phyloP scores from a whole-genome alignment of 352 stramenopile genomes.

The Phytophthora rubi region DNA sequence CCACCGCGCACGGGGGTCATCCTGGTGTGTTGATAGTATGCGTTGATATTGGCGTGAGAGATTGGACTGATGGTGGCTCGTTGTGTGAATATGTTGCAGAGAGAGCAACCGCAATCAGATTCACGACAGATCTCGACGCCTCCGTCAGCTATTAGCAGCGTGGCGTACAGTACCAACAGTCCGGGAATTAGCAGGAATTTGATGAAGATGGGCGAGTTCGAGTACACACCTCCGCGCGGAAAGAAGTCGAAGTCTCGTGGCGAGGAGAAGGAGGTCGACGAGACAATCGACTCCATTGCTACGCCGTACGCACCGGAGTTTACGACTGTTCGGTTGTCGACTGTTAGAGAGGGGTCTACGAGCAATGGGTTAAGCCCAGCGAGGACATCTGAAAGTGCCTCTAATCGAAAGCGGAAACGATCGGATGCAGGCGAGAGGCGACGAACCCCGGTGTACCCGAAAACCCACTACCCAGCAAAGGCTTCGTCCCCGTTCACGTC shows the following conservation, averaged over 20 bases:
- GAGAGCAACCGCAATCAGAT: constrained; percentile 22
- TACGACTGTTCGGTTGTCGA: constrained; percentile 50
- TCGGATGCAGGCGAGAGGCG: constrained; percentile 29
- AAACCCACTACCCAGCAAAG: constrained; percentile 52
- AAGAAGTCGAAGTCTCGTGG: constrained; percentile 28
- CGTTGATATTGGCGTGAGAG: neutral
- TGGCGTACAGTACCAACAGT: constrained; percentile 62
- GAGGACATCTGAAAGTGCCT: constrained; percentile 31
- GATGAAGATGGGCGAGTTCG: constrained; percentile 84
- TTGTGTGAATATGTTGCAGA: constrained; percentile 9
- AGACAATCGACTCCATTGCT: constrained; percentile 40
- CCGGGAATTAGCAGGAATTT: constrained; percentile 78
- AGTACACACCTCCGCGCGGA: constrained; percentile 64
- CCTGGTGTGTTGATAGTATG: constrained; percentile 37
- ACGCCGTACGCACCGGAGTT: constrained; percentile 66
- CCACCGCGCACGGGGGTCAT: constrained; percentile 58
- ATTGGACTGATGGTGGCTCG: constrained; percentile 5
- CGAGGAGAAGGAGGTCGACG: constrained; percentile 32
- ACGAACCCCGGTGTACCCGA: constrained; percentile 47
- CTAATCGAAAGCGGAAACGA: constrained; percentile 59
- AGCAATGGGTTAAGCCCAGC: constrained; percentile 12
- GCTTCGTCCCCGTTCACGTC: constrained; percentile 38
- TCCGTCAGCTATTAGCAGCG: constrained; percentile 77
- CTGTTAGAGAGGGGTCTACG: constrained; percentile 10
- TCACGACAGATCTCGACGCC: constrained; percentile 51